A percentile compares a stretch with the other conserved stretches of the same genome.
Evolutionary conservation across 1,284 basidiomycete genomes (phyloP).

Genomic region (Pholiota adiposa): DNA sequence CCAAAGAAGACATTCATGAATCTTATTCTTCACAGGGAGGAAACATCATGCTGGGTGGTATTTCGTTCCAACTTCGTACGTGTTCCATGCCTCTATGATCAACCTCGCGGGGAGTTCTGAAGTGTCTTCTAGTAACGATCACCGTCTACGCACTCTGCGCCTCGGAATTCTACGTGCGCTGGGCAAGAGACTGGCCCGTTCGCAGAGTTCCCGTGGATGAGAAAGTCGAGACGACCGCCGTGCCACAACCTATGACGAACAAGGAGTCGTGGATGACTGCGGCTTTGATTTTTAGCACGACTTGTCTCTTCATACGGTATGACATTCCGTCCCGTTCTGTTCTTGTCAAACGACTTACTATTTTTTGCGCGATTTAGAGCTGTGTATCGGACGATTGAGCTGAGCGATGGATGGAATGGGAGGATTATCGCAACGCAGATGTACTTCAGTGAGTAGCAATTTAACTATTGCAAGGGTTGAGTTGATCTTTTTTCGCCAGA

Average conservation of each 20-base stretch:
- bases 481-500: background rate
- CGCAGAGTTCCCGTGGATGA: background rate
- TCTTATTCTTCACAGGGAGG: slow-evolving; percentile 33
- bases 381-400: slow-evolving; percentile 41
- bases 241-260: slow-evolving; percentile 7
- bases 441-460: slow-evolving; percentile 40
- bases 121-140: slow-evolving; percentile 44
- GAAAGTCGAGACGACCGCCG: background rate
- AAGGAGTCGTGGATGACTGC: slow-evolving; percentile 30
- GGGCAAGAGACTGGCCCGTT: slow-evolving; percentile 31
- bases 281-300: slow-evolving; percentile 34
- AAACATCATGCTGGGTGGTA: slow-evolving; percentile 53
- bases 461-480: no score
- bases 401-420: slow-evolving; percentile 38
- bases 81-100: background rate
- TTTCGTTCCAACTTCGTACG: slow-evolving; percentile 34
- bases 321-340: slow-evolving; percentile 3
- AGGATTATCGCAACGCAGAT: slow-evolving; percentile 35
- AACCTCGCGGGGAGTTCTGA: no score
- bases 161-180: slow-evolving; percentile 40
- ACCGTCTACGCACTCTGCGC: slow-evolving; percentile 37
- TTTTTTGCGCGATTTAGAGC: no score
- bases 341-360: background rate
- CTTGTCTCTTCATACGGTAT: slow-evolving; percentile 41
- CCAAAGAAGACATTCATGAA: no score